Percentiles rank a stretch among this genome's conserved stretches.
phyloP scores from a whole-genome alignment of 73 alveolate genomes.

The Paramecium tetraurelia region DNA sequence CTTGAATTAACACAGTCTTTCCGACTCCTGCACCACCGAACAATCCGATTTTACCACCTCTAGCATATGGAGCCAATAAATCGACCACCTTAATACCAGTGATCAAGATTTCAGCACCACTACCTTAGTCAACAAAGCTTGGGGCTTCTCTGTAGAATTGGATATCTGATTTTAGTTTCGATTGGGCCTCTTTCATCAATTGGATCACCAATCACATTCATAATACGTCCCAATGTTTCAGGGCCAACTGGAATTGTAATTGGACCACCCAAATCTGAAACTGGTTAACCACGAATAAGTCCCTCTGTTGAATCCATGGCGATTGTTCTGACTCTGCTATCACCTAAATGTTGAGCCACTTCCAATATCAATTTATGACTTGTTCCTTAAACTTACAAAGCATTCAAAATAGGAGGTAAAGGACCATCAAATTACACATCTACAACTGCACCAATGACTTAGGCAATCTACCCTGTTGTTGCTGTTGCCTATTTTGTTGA shows the following conservation, averaged over 20 bases:
- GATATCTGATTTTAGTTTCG: slow-evolving; percentile 72
- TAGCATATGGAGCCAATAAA: slow-evolving; percentile 96
- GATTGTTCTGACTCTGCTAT: slow-evolving; percentile 92
- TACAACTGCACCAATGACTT: slow-evolving; percentile 99
- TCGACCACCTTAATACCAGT: slow-evolving; percentile 97
- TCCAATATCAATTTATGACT: slow-evolving; percentile 89
- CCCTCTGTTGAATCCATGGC: slow-evolving; percentile 98
- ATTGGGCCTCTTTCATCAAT: slow-evolving; percentile 95
- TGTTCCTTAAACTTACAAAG: slow-evolving; percentile 89
- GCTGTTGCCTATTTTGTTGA: not conserved
- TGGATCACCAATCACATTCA: slow-evolving; percentile 97
- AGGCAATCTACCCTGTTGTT: slow-evolving; percentile 76
- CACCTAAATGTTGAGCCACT: slow-evolving; percentile 97
- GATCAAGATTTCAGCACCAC: slow-evolving; percentile 89
- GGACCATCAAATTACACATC: slow-evolving; percentile 95
- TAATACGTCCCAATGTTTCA: slow-evolving; percentile 93
- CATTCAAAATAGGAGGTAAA: slow-evolving; percentile 94
- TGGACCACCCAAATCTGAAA: slow-evolving; percentile 90
- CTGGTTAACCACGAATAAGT: slow-evolving; percentile 92
- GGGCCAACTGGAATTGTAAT: slow-evolving; percentile 97
- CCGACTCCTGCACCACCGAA: slow-evolving; percentile 99
- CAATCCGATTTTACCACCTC: slow-evolving; percentile 92
- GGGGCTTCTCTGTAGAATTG: slow-evolving; percentile 98
- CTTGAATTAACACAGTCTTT: slow-evolving; percentile 96
- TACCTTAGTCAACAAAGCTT: slow-evolving; percentile 87